Base-by-base conservation (phyloP, 1,284 basidiomycete species). In the Boletus sp. region DNA sequence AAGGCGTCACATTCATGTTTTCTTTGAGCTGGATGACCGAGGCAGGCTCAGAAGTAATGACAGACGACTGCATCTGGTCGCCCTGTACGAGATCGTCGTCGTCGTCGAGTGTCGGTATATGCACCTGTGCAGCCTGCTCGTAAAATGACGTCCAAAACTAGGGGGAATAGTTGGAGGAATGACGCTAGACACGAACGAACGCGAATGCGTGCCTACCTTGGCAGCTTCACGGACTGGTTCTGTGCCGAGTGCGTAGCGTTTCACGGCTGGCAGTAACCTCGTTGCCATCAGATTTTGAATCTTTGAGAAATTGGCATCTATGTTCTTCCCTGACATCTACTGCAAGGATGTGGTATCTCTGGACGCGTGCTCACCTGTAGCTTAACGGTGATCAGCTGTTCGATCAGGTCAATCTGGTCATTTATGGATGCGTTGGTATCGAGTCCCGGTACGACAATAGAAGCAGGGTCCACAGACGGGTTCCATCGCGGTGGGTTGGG, bases 61-160 rank as follows among this genome's bases (percentile, higher is more conserved):
- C 71, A 46, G 74, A 78, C 31, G 53, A 46, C 35, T 78, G 71
- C 2, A 80, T 81, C 23, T 78, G 74, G 21, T 80, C 76, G 37
- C 85, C 85, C 53, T 84, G 81, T 33, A 80, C 75, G 13, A 81
- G 81, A 27, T 80, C 83, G 67, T 23, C 23, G 43, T 86, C 81
- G 58, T 93, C 87, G 37, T 88, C 88, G 58, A 83, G 82, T 13
- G 86, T 85, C 25, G 89, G 88, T 55, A 95, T 89, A 47, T 88
- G 87, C 46, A 95, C 90, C 68, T 94, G 89, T 3, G 95, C 94
- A 8, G 94, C 93, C 66, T 90, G 86, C 71, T 96, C 94, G 73
- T 94, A 98, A 80, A 98, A 98, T 2, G 90, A 89, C n/a, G 90
- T 89, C 95, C 95, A 98, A 75, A 97, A 97, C 90, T 95, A 65